A percentile compares a stretch with the other conserved stretches of the same genome.
phyloP scores from a whole-genome alignment of 495 filamentous ascomycete species.

The Podospora bellae-mahoneyi region DNA sequence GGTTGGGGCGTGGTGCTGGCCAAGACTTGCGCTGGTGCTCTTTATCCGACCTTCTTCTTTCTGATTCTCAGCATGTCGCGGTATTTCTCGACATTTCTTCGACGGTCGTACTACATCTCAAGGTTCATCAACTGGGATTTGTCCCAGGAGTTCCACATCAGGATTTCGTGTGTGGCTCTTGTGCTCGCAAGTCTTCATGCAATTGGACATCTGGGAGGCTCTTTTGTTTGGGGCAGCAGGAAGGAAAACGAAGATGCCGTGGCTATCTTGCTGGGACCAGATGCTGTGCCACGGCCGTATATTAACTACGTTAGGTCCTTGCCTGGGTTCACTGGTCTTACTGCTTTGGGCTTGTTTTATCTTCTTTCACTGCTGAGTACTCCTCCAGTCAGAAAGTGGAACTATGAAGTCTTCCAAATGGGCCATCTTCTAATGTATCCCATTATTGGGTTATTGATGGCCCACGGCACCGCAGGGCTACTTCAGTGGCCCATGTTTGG shows the following conservation, averaged over 20 bases:
- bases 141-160: conserved; percentile 39
- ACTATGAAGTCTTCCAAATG: conserved; percentile 40
- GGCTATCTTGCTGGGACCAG: conserved; percentile 23
- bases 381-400: conserved; percentile 32
- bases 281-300: conserved; percentile 25
- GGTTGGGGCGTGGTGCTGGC: conserved; percentile 41
- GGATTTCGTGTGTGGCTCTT: conserved; percentile 33
- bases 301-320: conserved; percentile 23
- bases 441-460: conserved; percentile 35
- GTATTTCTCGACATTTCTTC: conserved; percentile 34
- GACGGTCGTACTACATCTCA: conserved; percentile 32
- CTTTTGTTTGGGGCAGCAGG: conserved; percentile 34
- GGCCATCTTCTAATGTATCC: conserved; percentile 42
- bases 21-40: conserved; percentile 37
- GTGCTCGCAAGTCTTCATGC: conserved; percentile 38
- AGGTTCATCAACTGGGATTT: conserved; percentile 43
- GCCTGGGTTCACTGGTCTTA: conserved; percentile 37
- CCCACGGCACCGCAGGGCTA: conserved; percentile 34
- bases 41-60: conserved; percentile 45
- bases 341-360: conserved; percentile 34
- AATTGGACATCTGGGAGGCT: conserved; percentile 36
- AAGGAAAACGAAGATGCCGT: conserved; percentile 25
- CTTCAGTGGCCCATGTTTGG: conserved; percentile 40
- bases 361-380: conserved; percentile 31
- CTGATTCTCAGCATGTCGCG: conserved; percentile 39